Base-by-base conservation (phyloP, 2,329 filamentous ascomycete species). In the Penicillium expansum region DNA sequence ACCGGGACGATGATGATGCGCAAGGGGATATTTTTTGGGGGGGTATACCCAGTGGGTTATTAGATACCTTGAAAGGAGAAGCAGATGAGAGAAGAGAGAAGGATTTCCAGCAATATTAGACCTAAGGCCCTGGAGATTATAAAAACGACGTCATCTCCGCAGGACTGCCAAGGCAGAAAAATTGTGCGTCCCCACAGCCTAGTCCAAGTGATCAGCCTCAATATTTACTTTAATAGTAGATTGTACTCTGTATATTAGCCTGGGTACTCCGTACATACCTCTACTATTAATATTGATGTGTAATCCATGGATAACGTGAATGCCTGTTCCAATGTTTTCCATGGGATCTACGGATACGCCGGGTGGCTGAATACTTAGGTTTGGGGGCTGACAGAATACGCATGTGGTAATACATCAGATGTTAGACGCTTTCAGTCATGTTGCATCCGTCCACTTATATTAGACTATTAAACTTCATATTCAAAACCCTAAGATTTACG, bases 291-390 rank as follows among this genome's bases (percentile, higher is more conserved):
- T 50, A 37, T 29, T n/a, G 14, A 16, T 13, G n/a, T 10, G 22
- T 9, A 37, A 37, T 37, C 33, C 30, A 32, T 11, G n/a, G 7
- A 39, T n/a, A n/a, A n/a, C n/a, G 24, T 39, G 22, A 42, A 20
- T n/a, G n/a, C n/a, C n/a, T n/a, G n/a, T n/a, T n/a, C n/a, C n/a
- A n/a, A n/a, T n/a, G n/a, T n/a, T n/a, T n/a, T n/a, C n/a, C n/a
- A n/a, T 35, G 39, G 4, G 44, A 56, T 39, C 53, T 24, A 24
- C 37, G 33, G 24, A 7, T 38, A 16, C 8, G 4, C 10, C 47
- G 47, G 53, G 52, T 55, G 52, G 52, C 52, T 49, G 52, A 50
- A 42, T 18, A 24, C 52, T 55, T 50, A 24, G 14, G 13, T 41
- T 42, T 27, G 22, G 22, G n/a, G 8, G 39, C 22, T 42, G 22